phyloP scores from a whole-genome alignment of 768 basidiomycete species.

The Rhizopogon sp. region DNA sequence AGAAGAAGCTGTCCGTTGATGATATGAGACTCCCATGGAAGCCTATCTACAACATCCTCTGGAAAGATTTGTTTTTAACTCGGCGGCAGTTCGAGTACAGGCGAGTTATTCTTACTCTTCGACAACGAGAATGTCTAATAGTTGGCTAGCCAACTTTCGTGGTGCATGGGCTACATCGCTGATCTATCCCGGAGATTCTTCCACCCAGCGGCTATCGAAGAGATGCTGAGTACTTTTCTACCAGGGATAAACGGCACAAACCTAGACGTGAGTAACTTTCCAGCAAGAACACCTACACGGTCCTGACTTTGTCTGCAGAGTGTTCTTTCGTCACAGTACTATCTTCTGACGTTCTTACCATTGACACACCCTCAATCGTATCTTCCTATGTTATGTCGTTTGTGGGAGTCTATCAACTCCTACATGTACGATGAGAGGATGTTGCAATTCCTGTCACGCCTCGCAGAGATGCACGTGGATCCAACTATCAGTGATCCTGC shows the following conservation, averaged over 20 bases:
- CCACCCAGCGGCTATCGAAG: conserved; percentile 79
- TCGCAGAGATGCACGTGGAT: conserved; percentile 72
- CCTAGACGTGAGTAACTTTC: conserved; percentile 52
- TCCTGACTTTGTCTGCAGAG: conserved; percentile 67
- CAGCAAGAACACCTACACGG: background rate
- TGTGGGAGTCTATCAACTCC: conserved; percentile 88
- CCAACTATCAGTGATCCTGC: conserved; percentile 73
- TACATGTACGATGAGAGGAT: conserved; percentile 89
- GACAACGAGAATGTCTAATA: background rate
- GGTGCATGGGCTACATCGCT: conserved; percentile 72
- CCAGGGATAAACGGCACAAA: conserved; percentile 72
- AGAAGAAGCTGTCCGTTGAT: conserved; percentile 69
- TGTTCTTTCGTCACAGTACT: conserved; percentile 78
- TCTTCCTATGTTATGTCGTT: conserved; percentile 74
- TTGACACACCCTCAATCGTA: conserved; percentile 81
- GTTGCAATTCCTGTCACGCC: conserved; percentile 73
- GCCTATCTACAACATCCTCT: conserved; percentile 68
- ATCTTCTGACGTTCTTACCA: conserved; percentile 82
- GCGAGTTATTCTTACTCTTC: conserved; percentile 32
- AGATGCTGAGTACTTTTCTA: conserved; percentile 85
- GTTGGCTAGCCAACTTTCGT: conserved; percentile 56
- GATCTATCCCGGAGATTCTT: conserved; percentile 75
- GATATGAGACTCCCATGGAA: conserved; percentile 83
- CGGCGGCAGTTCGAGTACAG: conserved; percentile 76
- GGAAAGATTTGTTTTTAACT: conserved; percentile 70